These are phyloP conservation scores for Oryza australiensis DNA, from an alignment of 176 grass and related monocot genomes.

Conservation along the genomic window DNA sequence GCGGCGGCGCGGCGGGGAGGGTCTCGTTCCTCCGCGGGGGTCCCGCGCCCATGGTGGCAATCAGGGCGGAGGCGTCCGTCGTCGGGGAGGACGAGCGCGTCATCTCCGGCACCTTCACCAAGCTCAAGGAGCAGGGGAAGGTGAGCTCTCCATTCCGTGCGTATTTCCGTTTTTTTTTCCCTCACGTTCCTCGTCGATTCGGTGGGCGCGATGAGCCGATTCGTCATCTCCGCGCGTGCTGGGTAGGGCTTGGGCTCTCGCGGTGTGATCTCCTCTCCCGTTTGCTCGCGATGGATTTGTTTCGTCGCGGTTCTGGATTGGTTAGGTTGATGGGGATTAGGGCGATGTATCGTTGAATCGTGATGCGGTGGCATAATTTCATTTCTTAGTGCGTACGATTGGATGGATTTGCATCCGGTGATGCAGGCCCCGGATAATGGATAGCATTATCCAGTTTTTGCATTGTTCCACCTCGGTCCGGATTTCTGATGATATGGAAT, in stretches of 20 bases:
- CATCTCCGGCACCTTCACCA: conserved; percentile 81
- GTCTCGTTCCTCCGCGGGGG: conserved; percentile 26
- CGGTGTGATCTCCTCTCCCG: not conserved
- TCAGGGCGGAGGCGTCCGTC: conserved; percentile 8
- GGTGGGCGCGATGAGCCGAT: too few relatives aligned
- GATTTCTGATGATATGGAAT: not conserved
- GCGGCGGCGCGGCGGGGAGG: not conserved
- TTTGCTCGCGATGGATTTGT: not conserved
- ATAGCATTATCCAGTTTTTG: not conserved
- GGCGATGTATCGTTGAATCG: not conserved
- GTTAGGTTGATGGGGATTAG: not conserved
- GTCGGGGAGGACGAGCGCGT: conserved; percentile 34
- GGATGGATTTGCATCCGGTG: not conserved
- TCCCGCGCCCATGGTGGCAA: conserved; percentile 11
- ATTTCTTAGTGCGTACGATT: not conserved
- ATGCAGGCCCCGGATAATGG: not conserved
- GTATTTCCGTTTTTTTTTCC: not conserved
- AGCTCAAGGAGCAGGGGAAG: conserved; percentile 72
- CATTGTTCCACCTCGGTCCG: not conserved
- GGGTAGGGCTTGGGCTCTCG: not conserved
- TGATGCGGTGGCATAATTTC: not conserved
- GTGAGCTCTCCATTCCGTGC: conserved; percentile 1
- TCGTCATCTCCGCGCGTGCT: not conserved
- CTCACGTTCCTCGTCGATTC: not conserved
- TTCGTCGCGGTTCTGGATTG: not conserved